Evolutionary conservation across 371 early-diverging fungal genomes (phyloP), one percentile per base, ranked within the genome.

Genomic region (Rhizopus sp.): DNA sequence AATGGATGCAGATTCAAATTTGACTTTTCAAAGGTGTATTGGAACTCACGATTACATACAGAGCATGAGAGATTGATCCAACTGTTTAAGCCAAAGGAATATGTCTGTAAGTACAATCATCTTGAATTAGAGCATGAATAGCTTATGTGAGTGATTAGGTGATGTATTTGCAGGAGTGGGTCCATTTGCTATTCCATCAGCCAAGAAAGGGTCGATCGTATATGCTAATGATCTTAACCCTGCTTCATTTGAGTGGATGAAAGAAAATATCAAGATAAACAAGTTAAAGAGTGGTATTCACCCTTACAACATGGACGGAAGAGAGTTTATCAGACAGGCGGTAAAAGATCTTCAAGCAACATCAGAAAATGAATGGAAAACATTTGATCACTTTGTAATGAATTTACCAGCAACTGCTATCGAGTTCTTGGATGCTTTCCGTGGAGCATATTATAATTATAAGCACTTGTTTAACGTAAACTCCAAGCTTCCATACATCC

Each of bases 171-270:
- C 95, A 2, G 99, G 99, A 37, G 96, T 99, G 2, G 99, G 99
- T 0, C 99, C 99, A 5, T 99, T 99, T 80, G 95, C 98, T 1
- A 54, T 99, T 7, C 99, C 99, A 7, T 96, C 99, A 0, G 94
- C 96, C 4, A 93, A 91, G 70, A 80, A 82, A 46, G 88, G 88
- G 3, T 84, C 90, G 23, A 77, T 78, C 29, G 99, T 99, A 4
- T 97, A 93, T 77, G 97, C 97, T 16, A 99, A 99, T 75, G 99
- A 99, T 68, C 77, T 99, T 49, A 99, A 99, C 72, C 99, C 99
- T 2, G 77, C 75, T 6, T 96, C 97, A 0, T 91, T 82, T 70
- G 72, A 87, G 33, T 93, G 86, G 67, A 70, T 99, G 60, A 61
- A 80, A 35, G 86, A 91, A 55, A 99, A 98, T 67, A 81, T 92